These are phyloP conservation scores for Wickerhamomyces sydowiorum DNA, from an alignment of 805 yeast species.

Conservation along the genomic window DNA sequence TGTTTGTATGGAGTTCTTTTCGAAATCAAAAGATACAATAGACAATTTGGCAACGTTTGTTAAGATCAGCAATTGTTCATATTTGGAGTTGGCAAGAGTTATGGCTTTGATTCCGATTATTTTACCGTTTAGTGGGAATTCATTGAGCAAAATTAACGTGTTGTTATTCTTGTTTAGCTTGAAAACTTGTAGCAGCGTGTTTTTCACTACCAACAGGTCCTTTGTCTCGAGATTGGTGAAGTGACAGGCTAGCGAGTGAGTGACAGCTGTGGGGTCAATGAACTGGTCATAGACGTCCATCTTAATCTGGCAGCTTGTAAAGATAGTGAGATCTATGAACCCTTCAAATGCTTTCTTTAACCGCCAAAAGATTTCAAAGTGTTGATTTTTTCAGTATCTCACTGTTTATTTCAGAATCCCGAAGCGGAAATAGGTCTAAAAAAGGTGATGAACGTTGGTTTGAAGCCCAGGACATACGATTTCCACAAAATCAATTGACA, in stretches of 20 bases:
- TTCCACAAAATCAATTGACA: too few relatives aligned
- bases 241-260: conserved; percentile 51
- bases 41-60: conserved; percentile 77
- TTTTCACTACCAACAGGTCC: conserved; percentile 65
- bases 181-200: conserved; percentile 47
- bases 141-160: conserved; percentile 41
- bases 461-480: too few relatives aligned
- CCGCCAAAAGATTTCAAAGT: too few relatives aligned
- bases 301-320: not conserved
- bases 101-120: conserved; percentile 52
- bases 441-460: too few relatives aligned
- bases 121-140: conserved; percentile 66
- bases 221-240: conserved; percentile 33
- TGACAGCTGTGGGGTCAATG: conserved; percentile 67
- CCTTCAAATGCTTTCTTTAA: too few relatives aligned
- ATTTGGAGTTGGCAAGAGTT: conserved; percentile 39
- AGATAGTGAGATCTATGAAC: too few relatives aligned
- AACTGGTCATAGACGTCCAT: conserved; percentile 83
- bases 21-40: conserved; percentile 63
- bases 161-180: conserved; percentile 11
- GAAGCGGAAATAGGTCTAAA: too few relatives aligned
- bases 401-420: too few relatives aligned
- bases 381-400: too few relatives aligned
- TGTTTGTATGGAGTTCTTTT: conserved; percentile 51
- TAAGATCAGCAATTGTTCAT: conserved; percentile 59